A percentile compares a stretch with the other conserved stretches of the same genome.
These are phyloP conservation scores for Leishmania amazonensis DNA, from an alignment of 208 protist genomes.

Conservation along the genomic window DNA sequence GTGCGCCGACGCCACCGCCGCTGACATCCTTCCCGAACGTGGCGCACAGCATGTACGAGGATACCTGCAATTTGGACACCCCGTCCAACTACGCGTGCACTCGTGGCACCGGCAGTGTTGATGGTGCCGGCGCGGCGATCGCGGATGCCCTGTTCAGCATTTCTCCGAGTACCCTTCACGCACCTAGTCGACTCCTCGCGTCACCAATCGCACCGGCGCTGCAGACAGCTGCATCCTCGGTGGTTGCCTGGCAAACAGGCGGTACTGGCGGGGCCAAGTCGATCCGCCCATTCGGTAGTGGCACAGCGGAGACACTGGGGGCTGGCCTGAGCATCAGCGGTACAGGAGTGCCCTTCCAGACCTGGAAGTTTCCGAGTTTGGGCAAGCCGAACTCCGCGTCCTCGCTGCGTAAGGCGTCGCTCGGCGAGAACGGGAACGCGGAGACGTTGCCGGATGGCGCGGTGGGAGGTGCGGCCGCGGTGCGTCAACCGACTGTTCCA, in stretches of 20 bases:
- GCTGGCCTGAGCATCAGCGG: not conserved
- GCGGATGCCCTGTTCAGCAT: not conserved
- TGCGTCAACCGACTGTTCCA: not conserved
- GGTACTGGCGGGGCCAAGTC: not conserved
- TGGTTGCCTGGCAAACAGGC: not conserved
- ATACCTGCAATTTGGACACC: not conserved
- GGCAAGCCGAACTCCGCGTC: slow-evolving; percentile 16
- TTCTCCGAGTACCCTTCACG: not conserved
- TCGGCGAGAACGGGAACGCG: not conserved
- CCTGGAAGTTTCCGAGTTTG: slow-evolving; percentile 46
- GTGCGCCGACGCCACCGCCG: not conserved
- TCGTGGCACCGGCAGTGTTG: not conserved
- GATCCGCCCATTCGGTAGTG: not conserved
- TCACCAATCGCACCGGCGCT: not conserved
- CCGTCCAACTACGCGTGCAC: not conserved
- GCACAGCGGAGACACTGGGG: not conserved
- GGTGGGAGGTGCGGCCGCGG: not conserved
- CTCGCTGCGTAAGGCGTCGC: not conserved
- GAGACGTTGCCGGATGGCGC: not conserved
- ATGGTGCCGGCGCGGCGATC: not conserved
- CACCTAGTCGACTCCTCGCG: not conserved
- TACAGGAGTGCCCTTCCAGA: slow-evolving; percentile 30
- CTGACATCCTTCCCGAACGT: not conserved
- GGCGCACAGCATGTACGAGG: not conserved
- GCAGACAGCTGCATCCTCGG: not conserved